phyloP scores from a whole-genome alignment of 345 rosid species.

The Chamaenerion angustifolium region DNA sequence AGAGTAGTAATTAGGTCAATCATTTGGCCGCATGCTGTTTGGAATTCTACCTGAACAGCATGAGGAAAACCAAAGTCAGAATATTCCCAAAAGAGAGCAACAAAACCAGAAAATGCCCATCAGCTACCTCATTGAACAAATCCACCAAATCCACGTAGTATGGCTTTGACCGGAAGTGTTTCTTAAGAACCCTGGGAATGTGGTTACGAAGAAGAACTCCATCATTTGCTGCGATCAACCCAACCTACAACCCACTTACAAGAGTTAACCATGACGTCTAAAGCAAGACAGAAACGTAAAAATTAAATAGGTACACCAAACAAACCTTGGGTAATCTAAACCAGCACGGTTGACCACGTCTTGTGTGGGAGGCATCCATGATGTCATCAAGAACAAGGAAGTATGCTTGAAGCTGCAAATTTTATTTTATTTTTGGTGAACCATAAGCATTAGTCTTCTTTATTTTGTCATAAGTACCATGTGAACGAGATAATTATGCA shows the following conservation, averaged over 20 bases:
- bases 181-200: constrained; percentile 33
- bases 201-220: constrained; percentile 39
- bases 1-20: constrained; percentile 64
- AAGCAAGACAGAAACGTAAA: background rate
- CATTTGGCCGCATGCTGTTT: constrained; percentile 68
- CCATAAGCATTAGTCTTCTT: background rate
- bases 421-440: background rate
- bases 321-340: constrained; percentile 60
- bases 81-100: constrained; percentile 1
- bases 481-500: background rate
- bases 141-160: constrained; percentile 43
- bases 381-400: constrained; percentile 75
- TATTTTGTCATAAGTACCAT: background rate
- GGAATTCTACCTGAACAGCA: constrained; percentile 53
- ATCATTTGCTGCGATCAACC: constrained; percentile 54
- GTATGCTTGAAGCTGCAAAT: constrained; percentile 65
- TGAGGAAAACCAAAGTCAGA: background rate
- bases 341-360: constrained; percentile 90
- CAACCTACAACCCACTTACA: constrained; percentile 33
- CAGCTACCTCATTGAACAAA: constrained; percentile 40
- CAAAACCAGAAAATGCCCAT: background rate
- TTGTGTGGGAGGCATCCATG: constrained; percentile 68
- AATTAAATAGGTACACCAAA: background rate
- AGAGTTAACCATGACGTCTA: constrained; percentile 1
- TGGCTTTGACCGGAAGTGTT: constrained; percentile 34